phyloP scores from a whole-genome alignment of 352 stramenopile genomes.

The Globisporangium barbulae region DNA sequence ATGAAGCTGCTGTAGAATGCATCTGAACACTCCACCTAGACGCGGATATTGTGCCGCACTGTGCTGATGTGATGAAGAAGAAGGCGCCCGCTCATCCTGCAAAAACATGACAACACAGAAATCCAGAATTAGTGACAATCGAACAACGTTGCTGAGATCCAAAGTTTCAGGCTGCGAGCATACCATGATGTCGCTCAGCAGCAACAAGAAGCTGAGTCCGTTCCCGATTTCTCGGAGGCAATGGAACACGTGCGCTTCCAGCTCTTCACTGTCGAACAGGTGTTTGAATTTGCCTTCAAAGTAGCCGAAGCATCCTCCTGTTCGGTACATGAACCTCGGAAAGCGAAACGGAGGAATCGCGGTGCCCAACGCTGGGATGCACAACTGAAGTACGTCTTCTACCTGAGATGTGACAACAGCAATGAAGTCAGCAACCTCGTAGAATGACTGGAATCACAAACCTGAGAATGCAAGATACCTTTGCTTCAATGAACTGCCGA shows the following conservation, averaged over 20 bases:
- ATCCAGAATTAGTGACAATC: not conserved
- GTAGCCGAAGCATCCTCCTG: conserved; percentile 64
- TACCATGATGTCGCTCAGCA: conserved; percentile 39
- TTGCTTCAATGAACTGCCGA: conserved; percentile 30
- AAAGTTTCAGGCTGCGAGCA: not conserved
- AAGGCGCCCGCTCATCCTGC: conserved; percentile 3
- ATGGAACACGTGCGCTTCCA: conserved; percentile 84
- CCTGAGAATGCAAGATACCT: conserved; percentile 22
- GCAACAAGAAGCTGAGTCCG: conserved; percentile 53
- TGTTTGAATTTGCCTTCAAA: conserved; percentile 83
- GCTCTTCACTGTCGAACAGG: conserved; percentile 72
- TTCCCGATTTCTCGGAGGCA: conserved; percentile 80
- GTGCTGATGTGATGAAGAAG: not conserved
- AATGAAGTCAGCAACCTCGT: not conserved
- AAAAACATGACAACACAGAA: not conserved
- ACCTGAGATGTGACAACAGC: conserved; percentile 29
- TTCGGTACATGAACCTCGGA: conserved; percentile 48
- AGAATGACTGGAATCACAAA: not conserved
- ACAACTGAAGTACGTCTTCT: conserved; percentile 64
- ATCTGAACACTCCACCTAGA: conserved; percentile 7
- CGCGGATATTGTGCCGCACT: not conserved
- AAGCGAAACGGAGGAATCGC: conserved; percentile 75
- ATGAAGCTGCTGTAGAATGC: conserved; percentile 24
- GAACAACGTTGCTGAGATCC: not conserved
- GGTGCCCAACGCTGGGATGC: conserved; percentile 61